Percentiles rank a stretch among this genome's conserved stretches.
Conservation (phyloP, 805 yeast genomes). For the Lipomyces yamanashiensis region DNA sequence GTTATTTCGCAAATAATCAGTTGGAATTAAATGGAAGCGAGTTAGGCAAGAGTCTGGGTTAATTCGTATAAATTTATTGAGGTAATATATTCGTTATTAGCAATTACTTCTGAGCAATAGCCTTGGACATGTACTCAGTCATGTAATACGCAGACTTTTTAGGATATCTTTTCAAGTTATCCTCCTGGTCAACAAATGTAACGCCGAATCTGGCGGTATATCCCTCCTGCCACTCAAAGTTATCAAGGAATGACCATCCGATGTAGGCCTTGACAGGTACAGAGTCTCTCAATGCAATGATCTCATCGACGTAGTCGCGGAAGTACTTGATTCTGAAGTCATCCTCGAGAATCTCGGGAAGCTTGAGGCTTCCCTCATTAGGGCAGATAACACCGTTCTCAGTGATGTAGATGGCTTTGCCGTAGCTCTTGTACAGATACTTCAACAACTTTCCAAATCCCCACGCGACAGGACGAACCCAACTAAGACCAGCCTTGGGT, state of each 20-base stretch:
- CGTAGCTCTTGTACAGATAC: constrained; percentile 40
- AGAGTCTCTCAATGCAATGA: constrained; percentile 42
- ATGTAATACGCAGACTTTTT: constrained; percentile 17
- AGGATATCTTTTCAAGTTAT: constrained; percentile 11
- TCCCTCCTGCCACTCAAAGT: constrained; percentile 47
- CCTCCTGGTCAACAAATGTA: constrained; percentile 13
- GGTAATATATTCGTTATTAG: neutral
- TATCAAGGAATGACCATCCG: constrained; percentile 47
- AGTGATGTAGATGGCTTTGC: constrained; percentile 43
- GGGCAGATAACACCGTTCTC: constrained; percentile 48
- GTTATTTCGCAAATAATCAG: too few relatives aligned
- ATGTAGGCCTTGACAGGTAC: constrained; percentile 45
- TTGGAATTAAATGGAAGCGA: too few relatives aligned
- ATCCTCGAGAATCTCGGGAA: constrained; percentile 44
- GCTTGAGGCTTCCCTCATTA: constrained; percentile 43
- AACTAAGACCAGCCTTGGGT: constrained; percentile 44
- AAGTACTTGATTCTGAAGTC: constrained; percentile 44
- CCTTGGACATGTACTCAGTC: constrained; percentile 8
- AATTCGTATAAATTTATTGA: neutral
- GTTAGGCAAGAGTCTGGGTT: too few relatives aligned
- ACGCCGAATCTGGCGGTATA: constrained; percentile 16
- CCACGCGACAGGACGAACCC: constrained; percentile 37
- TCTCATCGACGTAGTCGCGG: constrained; percentile 42
- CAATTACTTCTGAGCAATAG: neutral
- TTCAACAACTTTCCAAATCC: constrained; percentile 42